Evolutionary conservation across 2,329 filamentous ascomycete genomes (phyloP).

Genomic region (Epichloe bromicola): DNA sequence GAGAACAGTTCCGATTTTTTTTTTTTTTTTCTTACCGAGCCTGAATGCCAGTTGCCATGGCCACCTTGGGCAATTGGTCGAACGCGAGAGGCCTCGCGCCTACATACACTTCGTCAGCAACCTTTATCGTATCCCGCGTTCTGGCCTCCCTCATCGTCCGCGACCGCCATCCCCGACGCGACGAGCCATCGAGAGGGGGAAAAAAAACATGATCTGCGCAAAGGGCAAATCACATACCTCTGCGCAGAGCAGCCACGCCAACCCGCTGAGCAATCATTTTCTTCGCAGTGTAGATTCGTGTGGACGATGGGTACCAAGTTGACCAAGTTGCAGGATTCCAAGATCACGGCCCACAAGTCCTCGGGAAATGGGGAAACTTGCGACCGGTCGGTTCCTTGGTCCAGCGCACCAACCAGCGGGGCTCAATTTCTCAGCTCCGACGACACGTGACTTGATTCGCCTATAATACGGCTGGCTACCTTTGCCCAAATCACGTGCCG

Average conservation of each 20-base stretch:
- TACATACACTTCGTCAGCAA: conserved; percentile 10
- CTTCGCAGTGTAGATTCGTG: conserved; percentile 10
- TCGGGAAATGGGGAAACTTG: not conserved
- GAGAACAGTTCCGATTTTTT: not conserved
- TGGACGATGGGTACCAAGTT: not conserved
- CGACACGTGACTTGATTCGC: conserved; percentile 15
- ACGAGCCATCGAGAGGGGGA: too few species aligned
- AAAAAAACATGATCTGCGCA: not conserved
- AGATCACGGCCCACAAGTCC: not conserved
- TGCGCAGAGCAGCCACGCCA: conserved; percentile 44
- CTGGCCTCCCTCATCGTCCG: not conserved
- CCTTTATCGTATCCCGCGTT: too few species aligned
- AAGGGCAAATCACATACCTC: conserved; percentile 29
- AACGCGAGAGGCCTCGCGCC: conserved; percentile 32
- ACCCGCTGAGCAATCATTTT: conserved; percentile 44
- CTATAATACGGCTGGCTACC: conserved; percentile 5
- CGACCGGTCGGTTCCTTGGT: conserved; percentile 29
- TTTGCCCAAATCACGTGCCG: conserved; percentile 10
- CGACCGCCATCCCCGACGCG: not conserved
- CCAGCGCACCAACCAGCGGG: conserved; percentile 26
- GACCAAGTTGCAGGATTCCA: not conserved
- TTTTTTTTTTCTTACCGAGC: conserved; percentile 26
- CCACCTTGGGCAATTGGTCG: conserved; percentile 28
- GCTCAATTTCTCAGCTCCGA: conserved; percentile 23
- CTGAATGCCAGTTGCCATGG: conserved; percentile 31